A percentile compares a stretch with the other conserved stretches of the same genome.
These are phyloP conservation scores for Nothopassalora personata DNA, from an alignment of 2,329 filamentous ascomycete genomes.

Conservation along the genomic window DNA sequence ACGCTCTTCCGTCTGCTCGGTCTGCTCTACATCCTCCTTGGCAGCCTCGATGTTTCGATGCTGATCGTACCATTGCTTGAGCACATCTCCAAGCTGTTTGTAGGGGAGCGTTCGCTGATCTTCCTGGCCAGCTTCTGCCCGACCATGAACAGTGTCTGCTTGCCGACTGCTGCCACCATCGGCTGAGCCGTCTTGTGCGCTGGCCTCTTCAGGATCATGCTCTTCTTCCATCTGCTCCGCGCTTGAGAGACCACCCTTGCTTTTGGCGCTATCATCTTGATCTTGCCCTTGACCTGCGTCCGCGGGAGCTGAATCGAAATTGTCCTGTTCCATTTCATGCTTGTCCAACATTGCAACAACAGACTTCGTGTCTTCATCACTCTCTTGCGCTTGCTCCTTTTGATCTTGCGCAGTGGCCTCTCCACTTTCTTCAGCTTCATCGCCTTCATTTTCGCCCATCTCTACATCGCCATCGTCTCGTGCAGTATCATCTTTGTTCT, in stretches of 20 bases:
- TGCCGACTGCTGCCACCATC: slow-evolving; percentile 18
- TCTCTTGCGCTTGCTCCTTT: slow-evolving; percentile 34
- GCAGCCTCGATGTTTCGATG: slow-evolving; percentile 71
- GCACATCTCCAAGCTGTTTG: slow-evolving; percentile 87
- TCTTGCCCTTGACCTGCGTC: slow-evolving; percentile 42
- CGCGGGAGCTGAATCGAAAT: slow-evolving; percentile 43
- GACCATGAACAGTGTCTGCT: slow-evolving; percentile 15
- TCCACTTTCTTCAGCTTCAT: slow-evolving; percentile 21
- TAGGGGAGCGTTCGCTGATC: slow-evolving; percentile 60
- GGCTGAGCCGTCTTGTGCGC: slow-evolving; percentile 21
- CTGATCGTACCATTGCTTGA: slow-evolving; percentile 88
- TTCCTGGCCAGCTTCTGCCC: slow-evolving; percentile 13
- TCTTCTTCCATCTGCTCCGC: slow-evolving; percentile 31
- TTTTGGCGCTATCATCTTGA: slow-evolving; percentile 30
- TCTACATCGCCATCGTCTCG: slow-evolving; percentile 21
- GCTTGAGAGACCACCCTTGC: slow-evolving; percentile 36
- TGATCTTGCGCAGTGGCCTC: slow-evolving; percentile 33
- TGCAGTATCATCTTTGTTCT: slow-evolving; percentile 12
- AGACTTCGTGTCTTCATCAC: slow-evolving; percentile 36
- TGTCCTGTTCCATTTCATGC: slow-evolving; percentile 35
- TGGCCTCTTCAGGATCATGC: slow-evolving; percentile 19
- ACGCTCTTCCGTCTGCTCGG: slow-evolving; percentile 45
- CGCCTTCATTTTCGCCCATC: slow-evolving; percentile 17
- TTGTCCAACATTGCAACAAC: slow-evolving; percentile 38
- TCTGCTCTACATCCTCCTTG: slow-evolving; percentile 40